These are phyloP conservation scores for Trichosanthes truncata DNA, from an alignment of 306 rosid genomes.

Conservation along the genomic window DNA sequence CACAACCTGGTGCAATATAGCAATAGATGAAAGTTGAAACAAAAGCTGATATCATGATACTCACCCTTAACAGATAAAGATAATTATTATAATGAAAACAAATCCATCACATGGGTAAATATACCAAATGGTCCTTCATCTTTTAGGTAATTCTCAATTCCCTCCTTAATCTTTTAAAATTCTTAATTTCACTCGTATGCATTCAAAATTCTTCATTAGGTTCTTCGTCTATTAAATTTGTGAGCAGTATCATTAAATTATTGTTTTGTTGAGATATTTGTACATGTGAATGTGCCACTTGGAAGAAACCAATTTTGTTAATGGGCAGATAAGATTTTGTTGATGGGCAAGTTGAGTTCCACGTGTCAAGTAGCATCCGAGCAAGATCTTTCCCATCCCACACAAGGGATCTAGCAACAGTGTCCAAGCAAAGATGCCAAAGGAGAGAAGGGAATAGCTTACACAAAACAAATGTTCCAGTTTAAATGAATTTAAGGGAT, in stretches of 20 bases:
- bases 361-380: not conserved
- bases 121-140: not conserved
- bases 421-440: not conserved
- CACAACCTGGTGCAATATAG: conserved; percentile 55
- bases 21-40: too few species aligned
- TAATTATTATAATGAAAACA: not conserved
- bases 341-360: not conserved
- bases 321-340: not conserved
- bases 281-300: not conserved
- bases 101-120: not conserved
- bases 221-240: not conserved
- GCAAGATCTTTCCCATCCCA: not conserved
- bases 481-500: not conserved
- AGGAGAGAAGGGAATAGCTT: not conserved
- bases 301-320: not conserved
- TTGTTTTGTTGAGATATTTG: not conserved
- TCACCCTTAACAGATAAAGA: not conserved
- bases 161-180: not conserved
- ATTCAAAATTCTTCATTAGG: not conserved
- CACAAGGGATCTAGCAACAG: not conserved
- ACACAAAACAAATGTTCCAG: not conserved
- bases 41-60: not conserved
- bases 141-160: not conserved
- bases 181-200: not conserved
- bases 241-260: not conserved